Base-by-base conservation (phyloP, 2,329 filamentous ascomycete genomes). In the Colletotrichum abscissum region DNA sequence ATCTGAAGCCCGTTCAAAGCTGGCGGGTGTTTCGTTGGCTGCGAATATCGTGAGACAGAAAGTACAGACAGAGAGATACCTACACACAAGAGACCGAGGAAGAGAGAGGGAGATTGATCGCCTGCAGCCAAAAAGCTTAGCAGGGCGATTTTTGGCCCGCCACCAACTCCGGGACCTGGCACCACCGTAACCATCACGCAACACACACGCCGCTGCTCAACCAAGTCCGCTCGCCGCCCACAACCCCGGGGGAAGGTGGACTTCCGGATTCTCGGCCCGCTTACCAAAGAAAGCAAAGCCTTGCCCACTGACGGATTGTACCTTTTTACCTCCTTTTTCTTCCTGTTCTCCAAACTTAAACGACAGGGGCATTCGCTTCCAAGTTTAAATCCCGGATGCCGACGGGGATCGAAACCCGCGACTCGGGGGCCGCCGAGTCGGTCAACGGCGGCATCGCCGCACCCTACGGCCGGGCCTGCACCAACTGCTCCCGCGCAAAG, bases 401-500 rank as follows among this genome's bases (percentile, higher is more conserved):
- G 67, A 55, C 60, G 33, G 70, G 70, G 28, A 22, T 52, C 22
- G 54, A 60, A 56, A 38, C 26, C 46, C 66, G 38, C 60, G 70
- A 73, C 46, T 26, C 70, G 19, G 70, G 67, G 60, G n/a, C 46
- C 12, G 33, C 60, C 70, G 60, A 65, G 60, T 69, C 60, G 26
- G 60, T n/a, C 42, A 35, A 22, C 38, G 22, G 56, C 7, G 70
- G 73, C 19, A 74, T 74, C 62, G 28, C 82, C 1, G 82, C 82
- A 2, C 82, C 82, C 11, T 84, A 86, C 71, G 84, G 84, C 30
- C 81, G 82, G 42, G 81, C 85, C 8, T 86, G 85, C 64, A 75
- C 78, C 56, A 83, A 82, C 67, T 86, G 85, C 75, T 80, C 82
- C 59, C 83, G 82, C 59, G 84, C 84, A 42, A 86, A 86, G 69